These are phyloP conservation scores for Delonix regia DNA, from an alignment of 306 rosid species.

Conservation along the genomic window DNA sequence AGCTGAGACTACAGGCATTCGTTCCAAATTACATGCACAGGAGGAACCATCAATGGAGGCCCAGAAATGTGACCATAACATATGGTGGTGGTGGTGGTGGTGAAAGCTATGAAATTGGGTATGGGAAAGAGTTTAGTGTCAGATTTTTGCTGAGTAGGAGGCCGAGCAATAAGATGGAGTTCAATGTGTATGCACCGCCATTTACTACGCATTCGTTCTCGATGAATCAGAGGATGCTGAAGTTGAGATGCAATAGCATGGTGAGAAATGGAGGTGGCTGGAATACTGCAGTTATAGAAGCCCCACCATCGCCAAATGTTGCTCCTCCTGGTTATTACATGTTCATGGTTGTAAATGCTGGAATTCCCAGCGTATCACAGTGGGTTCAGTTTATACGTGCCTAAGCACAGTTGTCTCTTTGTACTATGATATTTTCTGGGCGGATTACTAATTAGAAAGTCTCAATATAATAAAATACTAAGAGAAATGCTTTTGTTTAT, in stretches of 20 bases:
- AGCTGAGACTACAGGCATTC: conserved; percentile 80
- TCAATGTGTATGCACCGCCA: conserved; percentile 69
- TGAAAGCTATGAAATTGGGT: conserved; percentile 33
- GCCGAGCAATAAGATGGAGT: conserved; percentile 40
- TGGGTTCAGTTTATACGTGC: conserved; percentile 63
- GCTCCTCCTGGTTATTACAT: conserved; percentile 77
- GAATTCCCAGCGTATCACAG: conserved; percentile 66
- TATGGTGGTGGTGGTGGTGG: neutral
- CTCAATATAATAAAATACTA: neutral
- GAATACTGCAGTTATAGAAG: conserved; percentile 58
- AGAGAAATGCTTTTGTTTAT: neutral
- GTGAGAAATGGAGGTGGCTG: conserved; percentile 33
- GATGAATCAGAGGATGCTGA: conserved; percentile 82
- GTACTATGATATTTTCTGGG: neutral
- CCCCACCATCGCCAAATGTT: conserved; percentile 65
- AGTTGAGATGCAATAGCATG: conserved; percentile 50
- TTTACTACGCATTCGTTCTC: conserved; percentile 74
- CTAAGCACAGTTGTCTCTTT: neutral
- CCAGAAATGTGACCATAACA: conserved; percentile 54
- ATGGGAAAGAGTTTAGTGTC: conserved; percentile 60
- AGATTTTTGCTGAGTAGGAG: conserved; percentile 42
- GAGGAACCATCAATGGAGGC: conserved; percentile 50
- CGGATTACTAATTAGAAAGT: neutral
- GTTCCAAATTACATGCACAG: conserved; percentile 61
- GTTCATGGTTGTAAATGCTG: conserved; percentile 67